Conservation (phyloP, 495 filamentous ascomycete species). For the Trichocladium antarcticum region DNA sequence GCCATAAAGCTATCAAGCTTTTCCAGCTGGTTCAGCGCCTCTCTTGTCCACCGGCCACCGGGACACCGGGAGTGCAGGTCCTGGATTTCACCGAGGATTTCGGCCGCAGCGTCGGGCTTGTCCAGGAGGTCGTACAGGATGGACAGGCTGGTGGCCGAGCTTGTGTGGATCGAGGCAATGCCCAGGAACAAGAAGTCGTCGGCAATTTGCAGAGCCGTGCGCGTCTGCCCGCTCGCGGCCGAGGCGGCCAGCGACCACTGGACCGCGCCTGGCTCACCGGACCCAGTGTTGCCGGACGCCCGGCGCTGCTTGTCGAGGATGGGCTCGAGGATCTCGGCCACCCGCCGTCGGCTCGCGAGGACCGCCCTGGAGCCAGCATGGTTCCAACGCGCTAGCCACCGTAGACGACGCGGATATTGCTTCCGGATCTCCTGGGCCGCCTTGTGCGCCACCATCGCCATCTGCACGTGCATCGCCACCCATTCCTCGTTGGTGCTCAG, state of each 20-base stretch:
- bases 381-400: neutral
- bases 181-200: neutral
- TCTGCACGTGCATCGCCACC: neutral
- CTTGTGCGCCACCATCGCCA: neutral
- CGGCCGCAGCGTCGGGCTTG: neutral
- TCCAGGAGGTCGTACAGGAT: neutral
- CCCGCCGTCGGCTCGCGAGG: neutral
- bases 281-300: neutral
- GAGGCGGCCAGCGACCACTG: neutral
- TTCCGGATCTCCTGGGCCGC: neutral
- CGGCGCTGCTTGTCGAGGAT: neutral
- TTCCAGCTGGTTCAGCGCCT: neutral
- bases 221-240: neutral
- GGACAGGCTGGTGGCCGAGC: neutral
- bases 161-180: neutral
- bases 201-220: neutral
- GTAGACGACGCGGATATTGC: neutral
- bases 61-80: neutral
- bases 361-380: neutral
- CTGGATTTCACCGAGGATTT: neutral
- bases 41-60: neutral
- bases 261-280: neutral
- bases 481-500: neutral
- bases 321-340: neutral
- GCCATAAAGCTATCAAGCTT: constrained; percentile 46